These are phyloP conservation scores for Alternaria viburni DNA, from an alignment of 2,329 filamentous ascomycete species.

Conservation along the genomic window DNA sequence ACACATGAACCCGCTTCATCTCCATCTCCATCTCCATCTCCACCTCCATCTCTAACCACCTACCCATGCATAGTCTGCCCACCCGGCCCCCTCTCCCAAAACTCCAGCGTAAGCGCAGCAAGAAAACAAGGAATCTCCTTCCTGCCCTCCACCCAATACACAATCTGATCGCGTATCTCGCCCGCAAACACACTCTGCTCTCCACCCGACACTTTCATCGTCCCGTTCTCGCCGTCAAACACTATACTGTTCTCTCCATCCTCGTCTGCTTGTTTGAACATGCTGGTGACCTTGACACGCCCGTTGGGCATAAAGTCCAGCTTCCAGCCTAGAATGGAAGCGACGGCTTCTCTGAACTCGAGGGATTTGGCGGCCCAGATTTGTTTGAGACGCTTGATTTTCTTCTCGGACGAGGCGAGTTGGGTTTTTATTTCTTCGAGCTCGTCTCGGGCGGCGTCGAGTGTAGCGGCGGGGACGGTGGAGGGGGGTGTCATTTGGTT, in stretches of 20 bases:
- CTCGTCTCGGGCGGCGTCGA: slow-evolving; percentile 77
- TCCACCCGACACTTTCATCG: slow-evolving; percentile 96
- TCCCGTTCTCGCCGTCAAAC: slow-evolving; percentile 91
- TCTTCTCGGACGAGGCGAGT: slow-evolving; percentile 74
- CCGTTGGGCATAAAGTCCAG: slow-evolving; percentile 97
- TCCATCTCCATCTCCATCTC: not conserved
- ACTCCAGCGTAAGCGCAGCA: slow-evolving; percentile 88
- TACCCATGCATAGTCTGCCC: slow-evolving; percentile 28
- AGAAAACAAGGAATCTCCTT: slow-evolving; percentile 94
- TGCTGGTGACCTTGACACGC: slow-evolving; percentile 87
- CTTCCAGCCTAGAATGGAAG: slow-evolving; percentile 90
- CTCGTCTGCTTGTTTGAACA: slow-evolving; percentile 76
- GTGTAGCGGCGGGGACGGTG: slow-evolving; percentile 76
- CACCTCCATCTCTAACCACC: not conserved
- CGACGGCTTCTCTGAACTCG: slow-evolving; percentile 95
- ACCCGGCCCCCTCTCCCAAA: slow-evolving; percentile 72
- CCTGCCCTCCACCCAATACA: slow-evolving; percentile 94
- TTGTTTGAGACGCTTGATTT: slow-evolving; percentile 83
- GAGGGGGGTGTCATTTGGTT: slow-evolving; percentile 48
- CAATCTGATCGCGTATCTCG: slow-evolving; percentile 84
- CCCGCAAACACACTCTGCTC: slow-evolving; percentile 84
- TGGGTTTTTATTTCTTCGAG: slow-evolving; percentile 64
- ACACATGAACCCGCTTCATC: not conserved
- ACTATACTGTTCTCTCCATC: slow-evolving; percentile 68
- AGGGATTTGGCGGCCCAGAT: slow-evolving; percentile 90